Base-by-base conservation (phyloP, 371 early-diverging fungal species). In the Caulochytrium protostelioides region DNA sequence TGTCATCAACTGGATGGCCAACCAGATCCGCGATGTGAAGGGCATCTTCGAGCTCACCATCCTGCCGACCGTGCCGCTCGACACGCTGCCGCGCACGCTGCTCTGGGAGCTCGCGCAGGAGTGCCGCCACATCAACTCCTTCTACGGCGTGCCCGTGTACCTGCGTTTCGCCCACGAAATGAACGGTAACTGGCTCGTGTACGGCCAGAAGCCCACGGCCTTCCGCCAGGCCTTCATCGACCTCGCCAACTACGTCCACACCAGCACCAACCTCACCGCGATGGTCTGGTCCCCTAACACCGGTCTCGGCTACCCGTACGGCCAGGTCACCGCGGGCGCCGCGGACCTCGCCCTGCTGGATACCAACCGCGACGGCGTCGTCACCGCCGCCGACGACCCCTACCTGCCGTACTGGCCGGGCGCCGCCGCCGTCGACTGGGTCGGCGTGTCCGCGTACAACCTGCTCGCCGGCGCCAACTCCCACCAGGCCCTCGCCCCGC, bases 361-460 rank as follows among this genome's bases (percentile, higher is more conserved):
- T 24, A 39, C 39, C 14, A 32, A 39, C 14, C 10, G 16, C 12
- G 28, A 40, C 23, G 34, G 27, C 6, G n/a, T 1, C n/a, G 12
- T 32, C 9, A 17, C 25, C 33, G 2, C 1, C 17, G 10, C 1
- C n/a, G 33, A 32, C 40, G 28, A 32, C 16, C 33, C 33, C 2
- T 40, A 34, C 30, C 13, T 16, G 25, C 21, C 22, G 13, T 40
- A 22, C 21, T 32, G 22, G 15, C 50, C 48, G 10, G 47, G 52
- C 19, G 44, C 39, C 29, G 50, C 35, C 4, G 41, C 22, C n/a
- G 60, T 60, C 19, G 60, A 60, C 39, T 60, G 57, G 56, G 49
- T 60, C 18, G 60, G 60, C 1, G 9, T 52, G 24, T 49, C 44
- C 10, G 10, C 42, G 3, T 52, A 45, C 37, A 21, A 45, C 32